phyloP scores from a whole-genome alignment of 495 filamentous ascomycete species.

The Daldinia childiae region DNA sequence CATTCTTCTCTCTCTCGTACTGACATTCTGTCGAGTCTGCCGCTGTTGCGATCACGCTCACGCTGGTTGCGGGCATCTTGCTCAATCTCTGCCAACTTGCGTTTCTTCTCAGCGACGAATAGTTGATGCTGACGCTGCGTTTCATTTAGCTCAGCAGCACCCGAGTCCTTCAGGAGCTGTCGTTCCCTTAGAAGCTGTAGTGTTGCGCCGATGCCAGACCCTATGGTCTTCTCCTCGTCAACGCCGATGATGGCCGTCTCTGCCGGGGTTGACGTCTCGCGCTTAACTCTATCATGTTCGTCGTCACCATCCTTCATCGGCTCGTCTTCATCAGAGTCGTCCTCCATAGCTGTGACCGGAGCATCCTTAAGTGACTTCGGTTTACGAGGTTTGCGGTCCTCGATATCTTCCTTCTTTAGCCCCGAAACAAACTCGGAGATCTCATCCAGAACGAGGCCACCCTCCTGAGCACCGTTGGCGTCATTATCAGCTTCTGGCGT shows the following conservation, averaged over 20 bases:
- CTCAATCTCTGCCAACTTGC: slow-evolving; percentile 78
- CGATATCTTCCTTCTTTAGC: slow-evolving; percentile 73
- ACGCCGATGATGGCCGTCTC: slow-evolving; percentile 77
- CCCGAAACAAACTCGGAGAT: slow-evolving; percentile 94
- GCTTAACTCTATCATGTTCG: slow-evolving; percentile 67
- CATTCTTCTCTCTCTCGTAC: slow-evolving; percentile 90
- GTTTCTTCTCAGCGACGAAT: slow-evolving; percentile 83
- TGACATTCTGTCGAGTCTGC: slow-evolving; percentile 85
- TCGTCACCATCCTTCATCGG: slow-evolving; percentile 54
- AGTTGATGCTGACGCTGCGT: slow-evolving; percentile 76
- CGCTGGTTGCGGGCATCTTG: slow-evolving; percentile 81
- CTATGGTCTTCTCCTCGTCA: slow-evolving; percentile 83
- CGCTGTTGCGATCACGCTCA: slow-evolving; percentile 83
- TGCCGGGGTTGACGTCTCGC: slow-evolving; percentile 56
- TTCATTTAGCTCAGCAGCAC: slow-evolving; percentile 70
- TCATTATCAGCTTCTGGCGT: slow-evolving; percentile 55
- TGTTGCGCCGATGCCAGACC: slow-evolving; percentile 80
- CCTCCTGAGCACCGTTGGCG: slow-evolving; percentile 64
- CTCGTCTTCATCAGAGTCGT: slow-evolving; percentile 62
- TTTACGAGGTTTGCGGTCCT: slow-evolving; percentile 65
- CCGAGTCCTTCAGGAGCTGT: slow-evolving; percentile 73
- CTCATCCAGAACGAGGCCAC: slow-evolving; percentile 89
- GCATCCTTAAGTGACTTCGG: slow-evolving; percentile 48
- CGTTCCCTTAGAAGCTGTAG: slow-evolving; percentile 83
- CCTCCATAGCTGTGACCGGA: slow-evolving; percentile 58